Base-by-base conservation (phyloP, 106 monocot genomes). In the Phalaenopsis equestris region DNA sequence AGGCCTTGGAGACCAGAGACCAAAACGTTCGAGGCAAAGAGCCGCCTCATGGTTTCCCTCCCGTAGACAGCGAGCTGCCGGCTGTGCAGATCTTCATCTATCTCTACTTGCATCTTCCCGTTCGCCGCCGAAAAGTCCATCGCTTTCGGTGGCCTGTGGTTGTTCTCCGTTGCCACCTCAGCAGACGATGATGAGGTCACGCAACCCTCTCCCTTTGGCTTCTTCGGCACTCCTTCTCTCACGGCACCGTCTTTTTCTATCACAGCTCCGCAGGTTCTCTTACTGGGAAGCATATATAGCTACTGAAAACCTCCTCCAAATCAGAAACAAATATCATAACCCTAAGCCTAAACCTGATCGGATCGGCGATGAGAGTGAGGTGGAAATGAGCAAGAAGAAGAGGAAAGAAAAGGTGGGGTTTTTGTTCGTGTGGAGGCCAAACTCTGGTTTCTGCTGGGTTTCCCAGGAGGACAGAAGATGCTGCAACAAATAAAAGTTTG, bases 51-150 rank as follows among this genome's bases (percentile, higher is more conserved):
- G n/a, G 94, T 94, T 89, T 97, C 96, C 79, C 93, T 85, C 19
- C 96, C 96, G 16, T 97, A 94, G 42, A 94, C 96, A 2, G 96
- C 94, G 19, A 97, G 91, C 86, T 97, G 94, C 72, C 96, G 82
- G 78, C 93, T 97, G 77, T 94, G 96, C 12, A 94, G 87, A 75
- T 97, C 93, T 83, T 94, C 93, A 47, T 97, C 96, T 79, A 94
- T 97, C 81, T 91, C 93, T 70, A 47, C 55, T 37, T 9, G 58
- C 55, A 23, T 70, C 56, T 18, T 84, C 23, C 81, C 87, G 38
- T 89, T 87, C 42, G 17, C 72, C 16, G 56, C 78, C 46, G 67
- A 75, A 24, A 21, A 49, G 1, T 74, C 87, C 67, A 74, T 84
- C 67, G 56, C 43, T 36, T 38, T 55, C 58, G 48, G 64, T 55